A percentile compares a stretch with the other conserved stretches of the same genome.
These are phyloP conservation scores for Lichtheimia corymbifera DNA, from an alignment of 371 early-diverging fungal species.

Conservation along the genomic window DNA sequence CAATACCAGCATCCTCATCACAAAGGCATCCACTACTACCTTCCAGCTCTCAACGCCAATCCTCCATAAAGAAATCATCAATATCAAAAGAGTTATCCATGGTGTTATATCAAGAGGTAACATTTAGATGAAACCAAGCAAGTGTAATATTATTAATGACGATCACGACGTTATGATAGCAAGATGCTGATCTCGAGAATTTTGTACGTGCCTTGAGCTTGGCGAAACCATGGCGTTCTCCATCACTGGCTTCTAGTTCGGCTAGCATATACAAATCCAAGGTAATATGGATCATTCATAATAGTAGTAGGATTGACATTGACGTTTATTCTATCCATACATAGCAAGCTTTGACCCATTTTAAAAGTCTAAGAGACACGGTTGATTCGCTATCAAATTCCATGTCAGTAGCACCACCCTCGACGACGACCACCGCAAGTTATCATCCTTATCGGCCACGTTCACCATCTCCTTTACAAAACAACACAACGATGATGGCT, in stretches of 20 bases:
- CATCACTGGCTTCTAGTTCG: slow-evolving; percentile 15
- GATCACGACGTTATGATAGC: not conserved
- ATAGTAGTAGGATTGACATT: too few species aligned
- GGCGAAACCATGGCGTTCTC: slow-evolving; percentile 1
- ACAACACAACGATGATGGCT: too few species aligned
- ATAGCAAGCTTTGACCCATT: slow-evolving; percentile 20
- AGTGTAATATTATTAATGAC: too few species aligned
- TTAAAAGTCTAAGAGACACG: slow-evolving; percentile 21
- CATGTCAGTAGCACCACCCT: slow-evolving; percentile 28
- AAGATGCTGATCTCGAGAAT: slow-evolving; percentile 56
- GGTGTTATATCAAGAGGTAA: too few species aligned
- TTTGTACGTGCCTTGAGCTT: slow-evolving; percentile 61
- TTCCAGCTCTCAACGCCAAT: too few species aligned
- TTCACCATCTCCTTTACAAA: slow-evolving; percentile 5
- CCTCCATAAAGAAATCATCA: too few species aligned
- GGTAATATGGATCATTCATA: not conserved
- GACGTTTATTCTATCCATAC: not conserved
- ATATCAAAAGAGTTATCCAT: too few species aligned
- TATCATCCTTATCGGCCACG: slow-evolving; percentile 40
- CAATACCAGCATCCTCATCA: too few species aligned
- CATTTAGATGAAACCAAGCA: too few species aligned
- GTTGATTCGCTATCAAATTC: slow-evolving; percentile 23
- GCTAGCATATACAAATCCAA: slow-evolving; percentile 31
- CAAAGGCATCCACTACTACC: too few species aligned
- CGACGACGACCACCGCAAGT: not conserved